phyloP scores from a whole-genome alignment of 306 rosid species.

The Prunus mongolica region DNA sequence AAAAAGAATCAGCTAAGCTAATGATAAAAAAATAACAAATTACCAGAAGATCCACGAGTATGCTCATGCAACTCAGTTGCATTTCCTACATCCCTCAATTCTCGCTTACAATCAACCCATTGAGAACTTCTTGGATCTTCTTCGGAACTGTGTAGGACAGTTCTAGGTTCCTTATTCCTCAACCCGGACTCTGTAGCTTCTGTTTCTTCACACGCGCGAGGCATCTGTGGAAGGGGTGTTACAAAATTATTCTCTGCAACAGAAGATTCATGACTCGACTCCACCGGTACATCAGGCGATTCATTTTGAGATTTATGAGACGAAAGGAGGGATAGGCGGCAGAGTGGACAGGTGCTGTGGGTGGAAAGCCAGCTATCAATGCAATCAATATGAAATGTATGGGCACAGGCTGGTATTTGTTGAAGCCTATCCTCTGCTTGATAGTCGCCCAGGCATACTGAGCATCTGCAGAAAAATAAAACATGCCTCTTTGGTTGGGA shows the following conservation, averaged over 20 bases:
- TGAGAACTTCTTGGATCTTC: slow-evolving; percentile 30
- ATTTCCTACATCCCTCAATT: slow-evolving; percentile 1
- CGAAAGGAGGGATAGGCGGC: slow-evolving; percentile 69
- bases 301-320: slow-evolving; percentile 42
- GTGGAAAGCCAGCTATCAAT: slow-evolving; percentile 86
- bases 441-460: slow-evolving; percentile 86
- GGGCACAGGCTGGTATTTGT: slow-evolving; percentile 84
- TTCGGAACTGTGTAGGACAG: slow-evolving; percentile 19
- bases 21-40: not conserved
- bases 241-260: slow-evolving; percentile 16
- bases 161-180: slow-evolving; percentile 27
- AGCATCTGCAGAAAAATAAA: slow-evolving; percentile 46
- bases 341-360: slow-evolving; percentile 91
- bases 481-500: not conserved
- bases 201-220: slow-evolving; percentile 34
- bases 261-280: slow-evolving; percentile 22
- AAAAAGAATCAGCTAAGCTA: not conserved
- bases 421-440: slow-evolving; percentile 79
- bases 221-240: slow-evolving; percentile 24
- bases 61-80: not conserved
- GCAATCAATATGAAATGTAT: slow-evolving; percentile 78
- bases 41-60: slow-evolving; percentile 11
- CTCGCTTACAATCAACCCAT: slow-evolving; percentile 30
- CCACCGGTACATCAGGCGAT: slow-evolving; percentile 27
- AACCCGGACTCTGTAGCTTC: slow-evolving; percentile 22